A percentile compares a stretch with the other conserved stretches of the same genome.
Evolutionary conservation across 2,329 filamentous ascomycete species (phyloP).

Genomic region (Rhynchosporium secalis): DNA sequence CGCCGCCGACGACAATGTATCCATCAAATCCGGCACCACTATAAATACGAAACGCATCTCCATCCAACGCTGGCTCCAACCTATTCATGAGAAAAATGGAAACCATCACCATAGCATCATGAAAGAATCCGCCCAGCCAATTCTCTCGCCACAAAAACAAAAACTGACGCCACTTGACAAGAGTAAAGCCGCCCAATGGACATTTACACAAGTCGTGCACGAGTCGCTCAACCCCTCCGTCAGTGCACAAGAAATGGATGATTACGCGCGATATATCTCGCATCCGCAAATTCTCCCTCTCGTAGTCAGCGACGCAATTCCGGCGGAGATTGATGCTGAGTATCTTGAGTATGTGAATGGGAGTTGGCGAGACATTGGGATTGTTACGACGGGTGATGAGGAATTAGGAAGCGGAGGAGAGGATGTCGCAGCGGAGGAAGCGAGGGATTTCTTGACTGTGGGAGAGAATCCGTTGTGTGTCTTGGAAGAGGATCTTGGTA

Average conservation of each 20-base stretch:
- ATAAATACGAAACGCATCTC: conserved; percentile 50
- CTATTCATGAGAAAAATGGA: conserved; percentile 40
- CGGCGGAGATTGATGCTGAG: conserved; percentile 62
- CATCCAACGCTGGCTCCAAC: conserved; percentile 63
- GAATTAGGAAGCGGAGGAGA: conserved; percentile 35
- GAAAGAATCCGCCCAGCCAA: conserved; percentile 47
- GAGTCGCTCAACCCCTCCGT: conserved; percentile 86
- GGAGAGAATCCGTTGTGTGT: conserved; percentile 85
- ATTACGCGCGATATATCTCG: conserved; percentile 85
- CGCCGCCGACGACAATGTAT: conserved; percentile 47
- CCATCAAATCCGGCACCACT: conserved; percentile 44
- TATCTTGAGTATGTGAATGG: conserved; percentile 78
- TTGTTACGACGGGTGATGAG: conserved; percentile 26
- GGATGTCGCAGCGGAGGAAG: conserved; percentile 62
- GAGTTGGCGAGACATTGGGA: conserved; percentile 57
- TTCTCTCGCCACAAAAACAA: conserved; percentile 42
- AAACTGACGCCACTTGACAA: conserved; percentile 70
- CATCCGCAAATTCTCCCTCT: conserved; percentile 89
- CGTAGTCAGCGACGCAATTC: conserved; percentile 69
- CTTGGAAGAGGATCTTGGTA: conserved; percentile 78
- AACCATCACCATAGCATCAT: conserved; percentile 53
- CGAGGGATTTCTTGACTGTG: conserved; percentile 73
- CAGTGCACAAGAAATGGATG: conserved; percentile 71
- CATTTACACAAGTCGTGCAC: conserved; percentile 79
- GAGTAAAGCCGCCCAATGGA: conserved; percentile 81